Conservation (phyloP, 1,284 basidiomycete species). For the Puccinia triticina region DNA sequence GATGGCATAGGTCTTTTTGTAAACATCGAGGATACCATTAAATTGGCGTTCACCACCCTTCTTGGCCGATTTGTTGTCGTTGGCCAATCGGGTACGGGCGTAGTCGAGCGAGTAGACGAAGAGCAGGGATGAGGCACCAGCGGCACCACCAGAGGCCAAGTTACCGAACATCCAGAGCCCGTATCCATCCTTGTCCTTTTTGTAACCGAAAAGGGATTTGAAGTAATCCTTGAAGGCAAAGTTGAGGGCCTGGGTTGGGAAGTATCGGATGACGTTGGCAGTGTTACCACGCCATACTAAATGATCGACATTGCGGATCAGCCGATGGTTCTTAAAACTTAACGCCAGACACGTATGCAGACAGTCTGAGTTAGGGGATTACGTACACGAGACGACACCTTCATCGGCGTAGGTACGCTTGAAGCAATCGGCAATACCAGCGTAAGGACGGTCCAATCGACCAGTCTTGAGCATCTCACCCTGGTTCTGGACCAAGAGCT, state of each 20-base stretch:
- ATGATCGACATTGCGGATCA: slow-evolving; percentile 18
- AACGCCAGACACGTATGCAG: background rate
- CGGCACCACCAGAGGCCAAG: slow-evolving; percentile 94
- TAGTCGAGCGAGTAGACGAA: slow-evolving; percentile 98
- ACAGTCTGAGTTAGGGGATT: background rate
- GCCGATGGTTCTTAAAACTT: background rate
- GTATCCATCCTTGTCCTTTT: slow-evolving; percentile 59
- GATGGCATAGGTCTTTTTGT: slow-evolving; percentile 81
- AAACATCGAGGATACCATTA: slow-evolving; percentile 92
- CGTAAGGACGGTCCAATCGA: slow-evolving; percentile 68
- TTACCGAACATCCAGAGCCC: slow-evolving; percentile 64
- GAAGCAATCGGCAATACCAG: slow-evolving; percentile 88
- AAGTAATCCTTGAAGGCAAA: slow-evolving; percentile 90
- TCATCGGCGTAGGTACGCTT: slow-evolving; percentile 84
- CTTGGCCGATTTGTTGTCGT: slow-evolving; percentile 91
- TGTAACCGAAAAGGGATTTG: slow-evolving; percentile 87
- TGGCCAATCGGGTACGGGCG: slow-evolving; percentile 95
- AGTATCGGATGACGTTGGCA: slow-evolving; percentile 97
- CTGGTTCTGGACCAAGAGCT: slow-evolving; percentile 95
- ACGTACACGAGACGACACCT: slow-evolving; percentile 72
- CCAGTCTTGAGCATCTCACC: slow-evolving; percentile 62
- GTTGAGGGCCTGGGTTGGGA: slow-evolving; percentile 94
- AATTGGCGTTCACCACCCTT: slow-evolving; percentile 80
- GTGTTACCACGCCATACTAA: slow-evolving; percentile 90
- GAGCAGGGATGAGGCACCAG: slow-evolving; percentile 90